Percentiles rank a stretch among this genome's conserved stretches.
phyloP scores from a whole-genome alignment of 1,284 basidiomycete species.

The Ceratobasidium sp. region DNA sequence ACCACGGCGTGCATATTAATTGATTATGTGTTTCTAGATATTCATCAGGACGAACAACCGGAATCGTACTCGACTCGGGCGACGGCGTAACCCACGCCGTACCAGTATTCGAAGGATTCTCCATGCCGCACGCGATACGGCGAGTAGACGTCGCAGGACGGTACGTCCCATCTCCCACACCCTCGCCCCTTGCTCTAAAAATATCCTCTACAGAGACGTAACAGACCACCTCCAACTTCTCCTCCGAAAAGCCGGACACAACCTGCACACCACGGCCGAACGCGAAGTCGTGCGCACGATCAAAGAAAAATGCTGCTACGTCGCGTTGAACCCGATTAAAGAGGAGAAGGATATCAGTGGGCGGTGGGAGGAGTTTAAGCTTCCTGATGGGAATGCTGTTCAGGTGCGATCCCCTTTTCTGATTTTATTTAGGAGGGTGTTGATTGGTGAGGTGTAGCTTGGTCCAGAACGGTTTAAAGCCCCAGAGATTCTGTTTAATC shows the following conservation, averaged over 20 bases:
- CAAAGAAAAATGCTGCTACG: slow-evolving; percentile 98
- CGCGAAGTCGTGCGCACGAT: slow-evolving; percentile 97
- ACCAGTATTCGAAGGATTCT: slow-evolving; percentile 99
- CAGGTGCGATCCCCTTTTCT: too few species aligned
- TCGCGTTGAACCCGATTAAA: slow-evolving; percentile 90
- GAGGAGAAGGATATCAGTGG: slow-evolving; percentile 91
- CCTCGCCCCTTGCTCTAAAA: background rate
- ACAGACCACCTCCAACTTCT: slow-evolving; percentile 96
- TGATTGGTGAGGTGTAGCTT: slow-evolving; percentile 67
- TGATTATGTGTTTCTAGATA: slow-evolving; percentile 70
- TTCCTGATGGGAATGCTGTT: slow-evolving; percentile 96
- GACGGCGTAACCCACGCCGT: slow-evolving; percentile 99
- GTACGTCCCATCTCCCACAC: slow-evolving; percentile 63
- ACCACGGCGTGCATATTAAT: background rate
- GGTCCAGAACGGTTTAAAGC: slow-evolving; percentile 96
- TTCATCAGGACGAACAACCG: slow-evolving; percentile 98
- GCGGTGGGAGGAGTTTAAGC: slow-evolving; percentile 87
- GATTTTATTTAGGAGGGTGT: too few species aligned
- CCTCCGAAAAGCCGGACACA: slow-evolving; percentile 93
- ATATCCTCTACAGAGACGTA: slow-evolving; percentile 73
- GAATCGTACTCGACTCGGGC: slow-evolving; percentile 98
- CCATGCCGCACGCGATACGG: slow-evolving; percentile 98
- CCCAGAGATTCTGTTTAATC: slow-evolving; percentile 98
- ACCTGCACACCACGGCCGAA: slow-evolving; percentile 97
- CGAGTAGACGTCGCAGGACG: slow-evolving; percentile 96